These are phyloP conservation scores for Tetratostichococcus sp. DNA, from an alignment of 139 green algal genomes.

Conservation along the genomic window DNA sequence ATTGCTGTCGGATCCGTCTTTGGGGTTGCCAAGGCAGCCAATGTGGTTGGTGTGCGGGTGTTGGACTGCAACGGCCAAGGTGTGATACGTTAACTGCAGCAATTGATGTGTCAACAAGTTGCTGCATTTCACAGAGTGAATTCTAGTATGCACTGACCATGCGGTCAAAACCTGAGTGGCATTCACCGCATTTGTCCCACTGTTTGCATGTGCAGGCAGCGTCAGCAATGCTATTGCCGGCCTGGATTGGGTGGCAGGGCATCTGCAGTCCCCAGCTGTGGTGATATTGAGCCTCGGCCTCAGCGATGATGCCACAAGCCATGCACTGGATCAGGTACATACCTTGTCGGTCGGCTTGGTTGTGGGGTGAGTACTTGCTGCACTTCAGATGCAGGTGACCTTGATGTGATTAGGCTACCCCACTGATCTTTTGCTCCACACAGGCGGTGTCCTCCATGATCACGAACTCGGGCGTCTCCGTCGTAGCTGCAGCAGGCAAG, in stretches of 20 bases:
- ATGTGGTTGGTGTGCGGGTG: constrained; percentile 64
- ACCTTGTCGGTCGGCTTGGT: constrained; percentile 19
- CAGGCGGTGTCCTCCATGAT: constrained; percentile 27
- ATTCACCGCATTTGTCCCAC: no score
- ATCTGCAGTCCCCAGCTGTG: constrained; percentile 52
- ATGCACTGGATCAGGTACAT: constrained; percentile 37
- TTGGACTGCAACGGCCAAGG: constrained; percentile 69
- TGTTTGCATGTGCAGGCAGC: constrained; percentile 1
- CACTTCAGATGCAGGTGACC: constrained; percentile 22
- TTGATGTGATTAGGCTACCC: no score
- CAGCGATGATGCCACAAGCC: constrained; percentile 31
- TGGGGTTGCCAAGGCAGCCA: constrained; percentile 67
- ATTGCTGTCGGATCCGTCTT: background rate
- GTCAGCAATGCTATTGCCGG: constrained; percentile 53
- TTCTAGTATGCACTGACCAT: no score
- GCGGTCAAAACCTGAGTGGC: no score
- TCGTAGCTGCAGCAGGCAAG: background rate
- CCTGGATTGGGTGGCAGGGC: constrained; percentile 68
- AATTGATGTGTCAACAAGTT: no score
- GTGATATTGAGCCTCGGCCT: constrained; percentile 70
- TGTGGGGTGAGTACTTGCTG: no score
- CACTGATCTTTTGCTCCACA: constrained; percentile 30
- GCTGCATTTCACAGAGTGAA: no score
- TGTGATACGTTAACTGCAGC: constrained; percentile 38
- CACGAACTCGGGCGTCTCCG: constrained; percentile 35